A percentile compares a stretch with the other conserved stretches of the same genome.
These are phyloP conservation scores for Colletotrichum lupini DNA, from an alignment of 2,329 filamentous ascomycete genomes.

Conservation along the genomic window DNA sequence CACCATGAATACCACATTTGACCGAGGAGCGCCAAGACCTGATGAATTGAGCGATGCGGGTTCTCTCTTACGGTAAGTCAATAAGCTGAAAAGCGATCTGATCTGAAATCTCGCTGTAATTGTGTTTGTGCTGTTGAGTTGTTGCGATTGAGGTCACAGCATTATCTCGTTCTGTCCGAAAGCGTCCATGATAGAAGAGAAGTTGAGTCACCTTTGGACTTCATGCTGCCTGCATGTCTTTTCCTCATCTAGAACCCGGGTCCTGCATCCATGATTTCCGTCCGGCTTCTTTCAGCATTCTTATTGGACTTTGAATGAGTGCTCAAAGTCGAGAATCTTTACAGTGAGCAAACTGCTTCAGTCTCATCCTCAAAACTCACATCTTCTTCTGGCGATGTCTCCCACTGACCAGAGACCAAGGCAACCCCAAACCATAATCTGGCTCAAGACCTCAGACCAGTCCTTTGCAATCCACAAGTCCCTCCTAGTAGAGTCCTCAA, in stretches of 20 bases:
- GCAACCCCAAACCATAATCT: constrained; percentile 31
- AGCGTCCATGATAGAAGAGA: background rate
- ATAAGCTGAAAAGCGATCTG: background rate
- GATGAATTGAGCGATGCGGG: constrained; percentile 14
- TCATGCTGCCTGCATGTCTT: no score
- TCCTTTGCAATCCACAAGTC: constrained; percentile 31
- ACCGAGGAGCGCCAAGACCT: constrained; percentile 18
- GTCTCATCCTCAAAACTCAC: no score
- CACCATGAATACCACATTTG: constrained; percentile 15
- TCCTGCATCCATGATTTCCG: no score
- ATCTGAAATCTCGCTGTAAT: background rate
- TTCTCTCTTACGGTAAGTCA: constrained; percentile 16
- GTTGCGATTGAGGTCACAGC: background rate
- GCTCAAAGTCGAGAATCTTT: no score
- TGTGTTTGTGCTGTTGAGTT: background rate
- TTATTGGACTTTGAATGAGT: no score
- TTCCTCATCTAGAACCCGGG: no score
- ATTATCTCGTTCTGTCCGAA: background rate
- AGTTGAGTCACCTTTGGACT: background rate
- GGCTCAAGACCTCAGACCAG: constrained; percentile 20
- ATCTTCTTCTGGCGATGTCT: no score
- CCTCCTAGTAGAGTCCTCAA: constrained; percentile 29
- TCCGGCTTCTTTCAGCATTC: no score
- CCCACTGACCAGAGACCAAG: constrained; percentile 12
- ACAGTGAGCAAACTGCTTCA: no score